Evolutionary conservation across 352 stramenopile species (phyloP).

Genomic region (Pythium apleroticum): DNA sequence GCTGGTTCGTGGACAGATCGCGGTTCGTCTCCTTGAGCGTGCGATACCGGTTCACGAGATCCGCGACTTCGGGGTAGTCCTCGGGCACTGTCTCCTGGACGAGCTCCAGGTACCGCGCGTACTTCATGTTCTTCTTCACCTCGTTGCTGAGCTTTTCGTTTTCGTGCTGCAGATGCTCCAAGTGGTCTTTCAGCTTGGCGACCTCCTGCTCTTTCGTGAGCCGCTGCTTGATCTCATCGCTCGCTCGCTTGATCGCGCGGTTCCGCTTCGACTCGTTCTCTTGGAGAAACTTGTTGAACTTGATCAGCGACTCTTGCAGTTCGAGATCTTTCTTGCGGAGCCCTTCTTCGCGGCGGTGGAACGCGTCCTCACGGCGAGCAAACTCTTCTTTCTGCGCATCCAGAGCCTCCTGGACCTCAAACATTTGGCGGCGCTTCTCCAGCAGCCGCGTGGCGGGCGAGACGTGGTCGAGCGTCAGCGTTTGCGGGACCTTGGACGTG

Average conservation of each 20-base stretch:
- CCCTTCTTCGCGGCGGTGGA: slow-evolving; percentile 91
- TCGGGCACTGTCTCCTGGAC: slow-evolving; percentile 90
- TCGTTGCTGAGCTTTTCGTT: slow-evolving; percentile 64
- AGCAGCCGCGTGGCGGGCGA: slow-evolving; percentile 91
- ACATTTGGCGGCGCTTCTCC: slow-evolving; percentile 95
- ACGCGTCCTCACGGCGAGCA: slow-evolving; percentile 86
- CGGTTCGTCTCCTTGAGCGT: slow-evolving; percentile 91
- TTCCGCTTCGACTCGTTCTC: slow-evolving; percentile 95
- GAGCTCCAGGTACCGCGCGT: slow-evolving; percentile 84
- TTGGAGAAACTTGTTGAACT: slow-evolving; percentile 96
- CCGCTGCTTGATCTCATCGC: slow-evolving; percentile 92
- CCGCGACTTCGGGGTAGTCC: slow-evolving; percentile 91
- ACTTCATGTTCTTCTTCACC: slow-evolving; percentile 85
- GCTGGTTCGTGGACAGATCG: slow-evolving; percentile 72
- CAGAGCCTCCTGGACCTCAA: slow-evolving; percentile 93
- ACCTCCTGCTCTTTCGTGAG: slow-evolving; percentile 89
- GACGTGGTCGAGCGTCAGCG: slow-evolving; percentile 91
- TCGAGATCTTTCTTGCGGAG: slow-evolving; percentile 94
- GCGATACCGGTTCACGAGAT: slow-evolving; percentile 91
- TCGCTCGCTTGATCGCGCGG: slow-evolving; percentile 89
- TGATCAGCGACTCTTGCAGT: slow-evolving; percentile 94
- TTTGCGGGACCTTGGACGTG: slow-evolving; percentile 76
- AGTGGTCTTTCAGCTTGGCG: slow-evolving; percentile 63
- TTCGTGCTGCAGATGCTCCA: slow-evolving; percentile 63
- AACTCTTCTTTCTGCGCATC: slow-evolving; percentile 95